A percentile compares a stretch with the other conserved stretches of the same genome.
Evolutionary conservation across 345 rosid species (phyloP).

Genomic region (Viola odorata): DNA sequence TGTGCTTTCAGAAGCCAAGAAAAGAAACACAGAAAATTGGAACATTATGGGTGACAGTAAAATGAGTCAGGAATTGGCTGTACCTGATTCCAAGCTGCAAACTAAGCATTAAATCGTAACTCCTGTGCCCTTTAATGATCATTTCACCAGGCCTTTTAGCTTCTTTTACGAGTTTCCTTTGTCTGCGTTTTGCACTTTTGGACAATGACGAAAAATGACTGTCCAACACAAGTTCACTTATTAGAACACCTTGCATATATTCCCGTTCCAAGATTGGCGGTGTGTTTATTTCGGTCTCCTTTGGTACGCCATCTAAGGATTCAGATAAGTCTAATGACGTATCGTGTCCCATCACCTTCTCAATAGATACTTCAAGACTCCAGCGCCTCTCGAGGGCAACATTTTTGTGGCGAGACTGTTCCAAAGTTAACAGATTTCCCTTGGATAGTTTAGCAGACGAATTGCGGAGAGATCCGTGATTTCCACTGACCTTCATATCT

Average conservation of each 20-base stretch:
- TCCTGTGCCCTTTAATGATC: conserved; percentile 91
- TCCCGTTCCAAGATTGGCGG: conserved; percentile 80
- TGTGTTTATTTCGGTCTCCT: conserved; percentile 30
- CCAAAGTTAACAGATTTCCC: conserved; percentile 66
- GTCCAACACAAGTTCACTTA: conserved; percentile 77
- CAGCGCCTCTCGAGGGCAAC: conserved; percentile 88
- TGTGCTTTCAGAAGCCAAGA: background rate
- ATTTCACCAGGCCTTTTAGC: conserved; percentile 90
- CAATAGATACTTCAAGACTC: conserved; percentile 97
- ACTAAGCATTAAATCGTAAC: conserved; percentile 95
- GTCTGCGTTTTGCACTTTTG: conserved; percentile 66
- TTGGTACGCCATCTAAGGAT: conserved; percentile 35
- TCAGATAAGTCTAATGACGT: conserved; percentile 49
- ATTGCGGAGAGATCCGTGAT: conserved; percentile 28
- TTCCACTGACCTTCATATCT: conserved; percentile 44
- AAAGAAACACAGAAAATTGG: background rate
- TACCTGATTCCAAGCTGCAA: conserved; percentile 98
- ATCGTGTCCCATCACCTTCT: conserved; percentile 87
- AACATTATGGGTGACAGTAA: background rate
- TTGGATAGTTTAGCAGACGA: conserved; percentile 50
- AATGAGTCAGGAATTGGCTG: background rate
- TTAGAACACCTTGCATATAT: conserved; percentile 95
- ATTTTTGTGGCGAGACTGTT: conserved; percentile 61
- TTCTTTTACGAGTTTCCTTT: conserved; percentile 66
- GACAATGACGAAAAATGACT: conserved; percentile 59